phyloP scores from a whole-genome alignment of 345 rosid genomes.

The Gossypium longicalyx region DNA sequence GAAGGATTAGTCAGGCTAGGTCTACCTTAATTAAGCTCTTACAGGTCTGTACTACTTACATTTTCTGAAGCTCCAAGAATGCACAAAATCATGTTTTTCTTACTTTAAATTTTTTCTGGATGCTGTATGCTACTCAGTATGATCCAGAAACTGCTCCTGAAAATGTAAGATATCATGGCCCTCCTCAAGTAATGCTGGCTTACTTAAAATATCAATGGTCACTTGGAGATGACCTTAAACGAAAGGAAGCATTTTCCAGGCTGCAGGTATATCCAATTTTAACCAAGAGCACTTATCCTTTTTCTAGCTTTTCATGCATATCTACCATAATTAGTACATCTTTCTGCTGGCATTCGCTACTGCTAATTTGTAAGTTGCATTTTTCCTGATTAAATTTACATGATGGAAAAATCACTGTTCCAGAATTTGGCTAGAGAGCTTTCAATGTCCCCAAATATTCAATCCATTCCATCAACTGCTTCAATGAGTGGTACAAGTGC shows the following conservation, averaged over 20 bases:
- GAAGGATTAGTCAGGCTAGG: slow-evolving; percentile 92
- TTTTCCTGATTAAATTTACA: no score
- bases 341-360: slow-evolving; percentile 11
- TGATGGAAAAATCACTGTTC: slow-evolving; percentile 1
- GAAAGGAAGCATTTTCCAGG: slow-evolving; percentile 84
- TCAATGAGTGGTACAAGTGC: slow-evolving; percentile 41
- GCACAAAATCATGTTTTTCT: slow-evolving; percentile 7
- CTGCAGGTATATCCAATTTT: slow-evolving; percentile 56
- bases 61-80: slow-evolving; percentile 30
- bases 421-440: slow-evolving; percentile 77
- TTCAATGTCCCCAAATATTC: slow-evolving; percentile 52
- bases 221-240: slow-evolving; percentile 91
- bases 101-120: slow-evolving; percentile 12
- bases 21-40: slow-evolving; percentile 86
- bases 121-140: slow-evolving; percentile 41
- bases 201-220: slow-evolving; percentile 97
- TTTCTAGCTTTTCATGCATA: not conserved
- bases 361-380: slow-evolving; percentile 3
- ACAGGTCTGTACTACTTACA: slow-evolving; percentile 47
- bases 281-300: not conserved
- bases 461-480: slow-evolving; percentile 43
- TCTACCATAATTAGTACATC: not conserved
- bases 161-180: slow-evolving; percentile 68
- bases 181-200: slow-evolving; percentile 94
- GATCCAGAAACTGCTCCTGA: slow-evolving; percentile 86